Percentiles rank a stretch among this genome's conserved stretches.
Conservation (phyloP, 352 stramenopile species). For the Globisporangium nagaii region DNA sequence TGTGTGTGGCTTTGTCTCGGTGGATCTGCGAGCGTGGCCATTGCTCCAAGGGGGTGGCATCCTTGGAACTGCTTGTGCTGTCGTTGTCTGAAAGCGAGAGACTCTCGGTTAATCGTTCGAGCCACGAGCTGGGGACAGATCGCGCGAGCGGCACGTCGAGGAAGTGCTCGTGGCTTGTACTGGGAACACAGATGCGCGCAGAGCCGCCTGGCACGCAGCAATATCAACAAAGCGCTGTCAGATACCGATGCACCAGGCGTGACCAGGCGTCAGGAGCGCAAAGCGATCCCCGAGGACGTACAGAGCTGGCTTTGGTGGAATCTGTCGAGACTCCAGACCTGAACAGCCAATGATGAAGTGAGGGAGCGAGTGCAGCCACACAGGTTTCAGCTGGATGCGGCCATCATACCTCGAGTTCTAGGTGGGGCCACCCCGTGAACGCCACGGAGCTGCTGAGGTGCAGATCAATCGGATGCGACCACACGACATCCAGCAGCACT, state of each 20-base stretch:
- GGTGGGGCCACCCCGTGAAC: slow-evolving; percentile 28
- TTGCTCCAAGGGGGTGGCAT: background rate
- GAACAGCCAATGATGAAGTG: too few species aligned
- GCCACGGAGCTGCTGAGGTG: slow-evolving; percentile 23
- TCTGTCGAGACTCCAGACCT: slow-evolving; percentile 33
- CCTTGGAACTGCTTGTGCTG: background rate
- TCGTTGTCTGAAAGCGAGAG: background rate
- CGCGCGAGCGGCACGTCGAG: slow-evolving; percentile 34
- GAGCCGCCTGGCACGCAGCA: slow-evolving; percentile 20
- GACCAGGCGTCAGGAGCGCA: background rate
- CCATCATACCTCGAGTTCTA: slow-evolving; percentile 28
- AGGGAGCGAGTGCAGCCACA: too few species aligned
- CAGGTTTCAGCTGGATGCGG: too few species aligned
- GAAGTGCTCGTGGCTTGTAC: slow-evolving; percentile 31
- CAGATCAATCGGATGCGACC: slow-evolving; percentile 48
- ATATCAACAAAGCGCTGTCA: background rate
- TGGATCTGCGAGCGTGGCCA: background rate
- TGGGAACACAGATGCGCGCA: slow-evolving; percentile 26
- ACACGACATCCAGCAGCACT: slow-evolving; percentile 30
- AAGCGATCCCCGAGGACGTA: slow-evolving; percentile 14
- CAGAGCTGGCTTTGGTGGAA: slow-evolving; percentile 34
- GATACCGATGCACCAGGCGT: background rate
- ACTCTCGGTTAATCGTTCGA: slow-evolving; percentile 16
- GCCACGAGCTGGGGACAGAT: slow-evolving; percentile 7
- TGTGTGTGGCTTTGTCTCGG: background rate